Base-by-base conservation (phyloP, 2,329 filamentous ascomycete genomes). In the Fusarium anguioides region DNA sequence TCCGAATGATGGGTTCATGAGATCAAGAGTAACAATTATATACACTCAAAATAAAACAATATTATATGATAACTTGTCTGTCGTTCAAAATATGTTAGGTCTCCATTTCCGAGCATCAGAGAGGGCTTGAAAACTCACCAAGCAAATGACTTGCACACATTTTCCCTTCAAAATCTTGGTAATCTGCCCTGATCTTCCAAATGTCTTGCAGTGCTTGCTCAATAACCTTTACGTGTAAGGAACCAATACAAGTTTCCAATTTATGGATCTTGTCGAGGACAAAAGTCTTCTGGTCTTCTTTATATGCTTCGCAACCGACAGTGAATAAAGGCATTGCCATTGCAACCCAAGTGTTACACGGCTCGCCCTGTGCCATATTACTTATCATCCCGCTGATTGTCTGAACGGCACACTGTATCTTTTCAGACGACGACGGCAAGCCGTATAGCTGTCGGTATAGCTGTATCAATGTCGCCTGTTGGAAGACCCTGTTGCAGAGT, bases 311-410 rank as follows among this genome's bases (percentile, higher is more conserved):
- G 5, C 73, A 75, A 0, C 74, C 74, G 2, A 75, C 64, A 0
- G 74, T 75, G 4, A 75, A 75, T 1, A 75, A 33, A 0, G 74
- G 74, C 73, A 75, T 75, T 0, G 74, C 66, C 74, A 75, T 75
- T 0, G 73, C 74, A 4, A 75, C 74, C 74, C 74, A 75, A 0
- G 74, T 75, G n/a, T 75, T 72, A 8, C 73, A 75, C 0, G 74
- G 72, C 18, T 74, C 66, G 0, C 73, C 74, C 14, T 75, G 74
- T 0, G 70, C 64, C 74, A 75, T 75, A 4, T 71, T 72, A 7
- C 44, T 64, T 0, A 75, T 64, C 70, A 75, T 75, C 0, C 20
- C 53, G 4, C 59, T 64, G 0, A 75, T 75, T 0, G 41, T 56
- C 0, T 47, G 15, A 3, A 75, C 49, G 1, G 74, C 74, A 6